These are phyloP conservation scores for Eustoma russellianum DNA, from an alignment of 257 asterid genomes.

Conservation along the genomic window DNA sequence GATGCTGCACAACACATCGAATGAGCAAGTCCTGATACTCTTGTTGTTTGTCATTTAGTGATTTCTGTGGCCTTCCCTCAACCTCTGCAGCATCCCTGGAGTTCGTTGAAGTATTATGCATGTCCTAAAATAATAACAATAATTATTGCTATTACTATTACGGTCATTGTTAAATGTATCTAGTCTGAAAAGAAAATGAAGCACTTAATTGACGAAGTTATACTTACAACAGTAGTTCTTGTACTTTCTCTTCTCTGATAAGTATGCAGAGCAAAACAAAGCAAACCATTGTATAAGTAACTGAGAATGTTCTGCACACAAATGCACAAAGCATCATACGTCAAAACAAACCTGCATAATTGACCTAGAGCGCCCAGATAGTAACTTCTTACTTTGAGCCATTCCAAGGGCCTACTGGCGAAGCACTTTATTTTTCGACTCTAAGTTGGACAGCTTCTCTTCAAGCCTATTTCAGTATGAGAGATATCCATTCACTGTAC, in stretches of 20 bases:
- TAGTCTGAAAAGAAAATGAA: not conserved
- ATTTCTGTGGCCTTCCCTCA: conserved; percentile 85
- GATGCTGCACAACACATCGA: conserved; percentile 82
- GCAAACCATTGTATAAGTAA: conserved; percentile 20
- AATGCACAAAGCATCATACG: conserved; percentile 7
- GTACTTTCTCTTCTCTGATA: conserved; percentile 77
- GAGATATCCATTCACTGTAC: conserved; percentile 19
- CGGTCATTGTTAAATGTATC: conserved; percentile 2
- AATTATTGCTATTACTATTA: not conserved
- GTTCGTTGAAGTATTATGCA: conserved; percentile 64
- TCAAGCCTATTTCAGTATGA: conserved; percentile 56
- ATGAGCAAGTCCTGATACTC: conserved; percentile 92
- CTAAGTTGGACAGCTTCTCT: conserved; percentile 83
- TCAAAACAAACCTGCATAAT: conserved; percentile 58
- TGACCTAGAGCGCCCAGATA: conserved; percentile 76
- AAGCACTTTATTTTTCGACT: conserved; percentile 95
- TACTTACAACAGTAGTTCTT: conserved; percentile 47
- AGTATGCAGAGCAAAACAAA: conserved; percentile 16
- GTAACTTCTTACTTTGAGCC: conserved; percentile 77
- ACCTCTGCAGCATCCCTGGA: conserved; percentile 49
- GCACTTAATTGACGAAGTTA: conserved; percentile 7
- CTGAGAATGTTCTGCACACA: conserved; percentile 9
- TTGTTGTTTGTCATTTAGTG: conserved; percentile 87
- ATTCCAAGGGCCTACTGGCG: too few species aligned
- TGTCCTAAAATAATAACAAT: conserved; percentile 34